Evolutionary conservation across 2,329 filamentous ascomycete species (phyloP).

Genomic region (Fusarium incarnatum): DNA sequence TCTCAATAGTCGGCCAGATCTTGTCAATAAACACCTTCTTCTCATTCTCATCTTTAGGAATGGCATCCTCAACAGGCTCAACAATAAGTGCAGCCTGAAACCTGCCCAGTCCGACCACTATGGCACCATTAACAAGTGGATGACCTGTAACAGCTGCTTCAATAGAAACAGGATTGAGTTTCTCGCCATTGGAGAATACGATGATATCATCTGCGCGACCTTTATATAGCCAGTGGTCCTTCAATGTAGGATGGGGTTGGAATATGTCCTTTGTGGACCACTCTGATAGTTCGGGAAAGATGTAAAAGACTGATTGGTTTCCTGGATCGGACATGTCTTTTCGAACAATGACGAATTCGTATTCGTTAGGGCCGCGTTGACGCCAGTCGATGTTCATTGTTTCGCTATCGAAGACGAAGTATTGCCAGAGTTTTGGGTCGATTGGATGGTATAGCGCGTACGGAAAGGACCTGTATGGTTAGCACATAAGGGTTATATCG

Average conservation of each 20-base stretch:
- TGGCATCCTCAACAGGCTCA: neutral
- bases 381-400: conserved; percentile 4
- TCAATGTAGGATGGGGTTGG: neutral
- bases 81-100: conserved; percentile 16
- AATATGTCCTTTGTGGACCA: conserved; percentile 11
- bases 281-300: conserved; percentile 6
- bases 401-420: neutral
- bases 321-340: neutral
- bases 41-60: neutral
- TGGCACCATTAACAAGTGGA: neutral
- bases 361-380: neutral
- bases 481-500: neutral
- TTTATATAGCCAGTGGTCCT: conserved; percentile 2
- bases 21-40: neutral
- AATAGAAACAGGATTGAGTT: conserved; percentile 4
- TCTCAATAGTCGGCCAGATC: neutral
- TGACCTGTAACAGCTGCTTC: neutral
- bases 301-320: neutral
- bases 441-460: neutral
- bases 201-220: conserved; percentile 14
- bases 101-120: neutral
- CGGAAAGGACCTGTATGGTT: neutral
- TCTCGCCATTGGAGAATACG: conserved; percentile 2
- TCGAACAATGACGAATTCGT: neutral
- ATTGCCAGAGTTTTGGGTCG: conserved; percentile 2